phyloP scores from a whole-genome alignment of 345 rosid species.

The Eucalyptus decipiens region DNA sequence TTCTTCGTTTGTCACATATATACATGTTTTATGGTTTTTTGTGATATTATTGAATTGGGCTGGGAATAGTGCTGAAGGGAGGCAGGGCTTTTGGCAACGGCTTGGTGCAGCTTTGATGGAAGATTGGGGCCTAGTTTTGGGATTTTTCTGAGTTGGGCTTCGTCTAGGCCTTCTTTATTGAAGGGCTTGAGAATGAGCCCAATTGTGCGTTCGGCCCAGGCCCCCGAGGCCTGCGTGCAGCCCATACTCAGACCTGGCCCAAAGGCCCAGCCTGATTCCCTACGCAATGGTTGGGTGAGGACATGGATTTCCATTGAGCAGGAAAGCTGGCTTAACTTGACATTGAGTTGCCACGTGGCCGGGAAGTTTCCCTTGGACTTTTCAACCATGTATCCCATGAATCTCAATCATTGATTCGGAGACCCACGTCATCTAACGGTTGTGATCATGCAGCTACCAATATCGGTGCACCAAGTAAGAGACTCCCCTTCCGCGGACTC shows the following conservation, averaged over 20 bases:
- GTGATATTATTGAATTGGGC: too few relatives aligned
- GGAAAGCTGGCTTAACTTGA: too few relatives aligned
- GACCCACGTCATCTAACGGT: background rate
- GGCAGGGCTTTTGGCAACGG: background rate
- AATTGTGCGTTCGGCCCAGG: background rate
- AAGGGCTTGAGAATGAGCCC: background rate
- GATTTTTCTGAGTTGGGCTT: background rate
- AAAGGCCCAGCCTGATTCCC: too few relatives aligned
- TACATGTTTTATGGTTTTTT: too few relatives aligned
- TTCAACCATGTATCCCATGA: background rate
- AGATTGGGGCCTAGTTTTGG: background rate
- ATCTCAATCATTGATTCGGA: background rate
- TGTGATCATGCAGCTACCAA: background rate
- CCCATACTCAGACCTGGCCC: background rate
- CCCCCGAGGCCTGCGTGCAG: background rate
- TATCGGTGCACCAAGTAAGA: background rate
- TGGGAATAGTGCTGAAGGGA: background rate
- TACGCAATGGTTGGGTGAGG: too few relatives aligned
- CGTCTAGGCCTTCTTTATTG: background rate
- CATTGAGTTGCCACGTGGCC: too few relatives aligned
- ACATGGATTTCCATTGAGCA: too few relatives aligned
- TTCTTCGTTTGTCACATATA: too few relatives aligned
- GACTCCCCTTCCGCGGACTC: background rate
- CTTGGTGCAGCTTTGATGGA: background rate
- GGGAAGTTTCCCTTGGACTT: too few relatives aligned